Percentiles rank a stretch among this genome's conserved stretches.
Conservation (phyloP, 345 rosid genomes). For the Populus ilicifolia region DNA sequence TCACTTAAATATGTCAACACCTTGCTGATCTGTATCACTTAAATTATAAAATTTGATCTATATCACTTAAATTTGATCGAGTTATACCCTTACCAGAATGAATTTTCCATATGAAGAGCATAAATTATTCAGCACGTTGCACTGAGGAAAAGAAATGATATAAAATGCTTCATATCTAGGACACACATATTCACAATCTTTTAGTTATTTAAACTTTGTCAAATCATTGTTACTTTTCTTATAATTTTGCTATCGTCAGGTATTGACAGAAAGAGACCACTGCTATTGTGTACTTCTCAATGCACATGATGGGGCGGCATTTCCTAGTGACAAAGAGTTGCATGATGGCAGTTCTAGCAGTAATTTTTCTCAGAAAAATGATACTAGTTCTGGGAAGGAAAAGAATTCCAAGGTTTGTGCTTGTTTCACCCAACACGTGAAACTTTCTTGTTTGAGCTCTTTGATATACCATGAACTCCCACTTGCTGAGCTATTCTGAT, state of each 20-base stretch:
- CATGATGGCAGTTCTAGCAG: slow-evolving; percentile 44
- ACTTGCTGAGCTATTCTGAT: not conserved
- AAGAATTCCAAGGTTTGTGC: slow-evolving; percentile 65
- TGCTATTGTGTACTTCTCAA: slow-evolving; percentile 95
- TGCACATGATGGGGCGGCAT: slow-evolving; percentile 90
- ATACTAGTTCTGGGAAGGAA: slow-evolving; percentile 34
- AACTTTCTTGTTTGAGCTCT: not conserved
- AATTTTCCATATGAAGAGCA: not conserved
- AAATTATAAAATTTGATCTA: not conserved
- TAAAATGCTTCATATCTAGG: not conserved
- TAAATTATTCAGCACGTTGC: not conserved
- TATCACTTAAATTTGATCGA: not conserved
- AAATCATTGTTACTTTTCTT: not conserved
- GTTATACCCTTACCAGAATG: not conserved
- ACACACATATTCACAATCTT: not conserved
- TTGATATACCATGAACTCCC: not conserved
- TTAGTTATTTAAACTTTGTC: not conserved
- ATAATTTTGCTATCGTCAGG: slow-evolving; percentile 35
- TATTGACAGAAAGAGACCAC: slow-evolving; percentile 77
- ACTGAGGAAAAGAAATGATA: not conserved
- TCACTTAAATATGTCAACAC: too few relatives aligned
- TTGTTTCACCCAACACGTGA: slow-evolving; percentile 13
- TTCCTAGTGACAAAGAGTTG: slow-evolving; percentile 55
- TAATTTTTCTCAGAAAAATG: slow-evolving; percentile 29
- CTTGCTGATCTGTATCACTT: too few relatives aligned